Percentiles rank a stretch among this genome's conserved stretches.
Evolutionary conservation across 2,329 filamentous ascomycete species (phyloP).

Genomic region (Tolypocladium endophyticum): DNA sequence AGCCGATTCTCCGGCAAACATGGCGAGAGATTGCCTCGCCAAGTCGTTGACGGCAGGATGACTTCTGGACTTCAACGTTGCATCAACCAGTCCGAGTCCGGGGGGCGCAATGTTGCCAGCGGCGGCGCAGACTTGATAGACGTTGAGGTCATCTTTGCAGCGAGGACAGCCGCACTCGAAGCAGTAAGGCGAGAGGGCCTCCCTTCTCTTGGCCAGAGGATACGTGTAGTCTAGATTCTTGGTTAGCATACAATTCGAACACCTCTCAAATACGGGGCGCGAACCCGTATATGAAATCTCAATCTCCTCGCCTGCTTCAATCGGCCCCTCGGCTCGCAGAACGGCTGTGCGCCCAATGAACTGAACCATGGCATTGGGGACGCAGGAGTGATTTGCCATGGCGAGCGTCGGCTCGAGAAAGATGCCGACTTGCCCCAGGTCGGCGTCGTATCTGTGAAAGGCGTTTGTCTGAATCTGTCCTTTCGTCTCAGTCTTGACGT

Average conservation of each 20-base stretch:
- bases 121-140: conserved; percentile 38
- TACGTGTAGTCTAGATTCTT: conserved; percentile 32
- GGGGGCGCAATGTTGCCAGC: conserved; percentile 33
- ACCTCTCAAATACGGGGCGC: conserved; percentile 6
- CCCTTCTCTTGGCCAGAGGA: conserved; percentile 29
- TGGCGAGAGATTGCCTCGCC: conserved; percentile 8
- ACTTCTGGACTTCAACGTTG: conserved; percentile 18
- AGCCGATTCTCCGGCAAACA: conserved; percentile 13
- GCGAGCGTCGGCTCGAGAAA: conserved; percentile 46
- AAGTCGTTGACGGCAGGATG: conserved; percentile 15
- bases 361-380: conserved; percentile 47
- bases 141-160: conserved; percentile 39
- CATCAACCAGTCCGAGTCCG: conserved; percentile 31
- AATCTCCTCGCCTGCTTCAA: conserved; percentile 44
- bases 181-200: conserved; percentile 36
- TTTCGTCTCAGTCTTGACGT: background rate
- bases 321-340: conserved; percentile 37
- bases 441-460: conserved; percentile 44
- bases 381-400: conserved; percentile 53
- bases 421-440: conserved; percentile 41
- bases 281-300: conserved; percentile 52
- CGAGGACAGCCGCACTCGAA: conserved; percentile 41
- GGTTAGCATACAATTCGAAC: background rate
- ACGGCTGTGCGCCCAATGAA: conserved; percentile 41
- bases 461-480: conserved; percentile 49